A percentile compares a stretch with the other conserved stretches of the same genome.
These are phyloP conservation scores for Carex kokanica DNA, from an alignment of 176 grass and related monocot genomes.

Conservation along the genomic window DNA sequence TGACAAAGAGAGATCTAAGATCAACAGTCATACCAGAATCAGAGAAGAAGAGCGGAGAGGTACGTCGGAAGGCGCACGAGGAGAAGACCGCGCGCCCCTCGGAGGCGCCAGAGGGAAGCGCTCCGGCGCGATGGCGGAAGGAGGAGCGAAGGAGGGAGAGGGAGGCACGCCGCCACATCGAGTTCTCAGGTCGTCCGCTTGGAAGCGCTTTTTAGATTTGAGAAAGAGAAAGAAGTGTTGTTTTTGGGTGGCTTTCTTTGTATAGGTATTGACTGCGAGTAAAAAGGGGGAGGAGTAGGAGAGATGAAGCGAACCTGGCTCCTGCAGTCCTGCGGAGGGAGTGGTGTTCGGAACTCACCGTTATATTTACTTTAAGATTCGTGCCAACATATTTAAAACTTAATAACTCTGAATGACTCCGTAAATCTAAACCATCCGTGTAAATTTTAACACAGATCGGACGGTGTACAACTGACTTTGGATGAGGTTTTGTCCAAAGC, in stretches of 20 bases:
- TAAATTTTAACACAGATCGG: too few species aligned
- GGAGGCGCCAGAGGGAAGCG: constrained; percentile 14
- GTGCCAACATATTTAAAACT: too few species aligned
- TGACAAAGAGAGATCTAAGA: constrained; percentile 3
- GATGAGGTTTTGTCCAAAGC: too few species aligned
- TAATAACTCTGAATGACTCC: too few species aligned
- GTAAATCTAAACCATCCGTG: too few species aligned
- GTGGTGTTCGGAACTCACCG: too few species aligned
- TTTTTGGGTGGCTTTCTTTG: constrained; percentile 8
- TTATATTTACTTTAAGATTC: too few species aligned
- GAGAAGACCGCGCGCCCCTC: constrained; percentile 32
- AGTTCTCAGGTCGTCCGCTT: constrained; percentile 46
- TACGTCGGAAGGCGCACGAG: constrained; percentile 48
- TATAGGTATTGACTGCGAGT: constrained; percentile 12
- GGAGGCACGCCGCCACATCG: constrained; percentile 76
- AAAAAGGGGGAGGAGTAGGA: too few species aligned
- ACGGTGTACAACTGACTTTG: too few species aligned
- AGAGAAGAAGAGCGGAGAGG: constrained; percentile 52
- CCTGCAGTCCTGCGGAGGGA: too few species aligned
- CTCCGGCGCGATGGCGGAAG: constrained; percentile 10
- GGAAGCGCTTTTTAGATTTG: constrained; percentile 18
- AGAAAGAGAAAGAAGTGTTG: not conserved
- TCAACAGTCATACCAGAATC: constrained; percentile 41
- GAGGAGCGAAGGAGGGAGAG: constrained; percentile 40
- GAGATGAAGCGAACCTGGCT: too few species aligned